phyloP scores from a whole-genome alignment of 139 green algal species.

The Tetraselmis striata region DNA sequence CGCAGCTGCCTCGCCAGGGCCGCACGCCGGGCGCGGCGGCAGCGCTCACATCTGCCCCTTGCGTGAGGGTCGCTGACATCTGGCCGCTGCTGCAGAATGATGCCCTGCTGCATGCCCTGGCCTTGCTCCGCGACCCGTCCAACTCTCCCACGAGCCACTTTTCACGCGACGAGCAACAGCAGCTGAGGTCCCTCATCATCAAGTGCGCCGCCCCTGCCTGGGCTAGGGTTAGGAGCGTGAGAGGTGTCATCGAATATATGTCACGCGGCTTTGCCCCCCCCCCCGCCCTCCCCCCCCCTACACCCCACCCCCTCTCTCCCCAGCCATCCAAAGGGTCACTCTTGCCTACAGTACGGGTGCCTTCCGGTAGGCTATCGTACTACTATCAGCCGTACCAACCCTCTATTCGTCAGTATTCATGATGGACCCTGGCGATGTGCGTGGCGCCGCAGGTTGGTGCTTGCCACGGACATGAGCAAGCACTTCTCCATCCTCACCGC shows the following conservation, averaged over 20 bases:
- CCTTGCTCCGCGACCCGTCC: neutral
- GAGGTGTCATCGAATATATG: too few relatives aligned
- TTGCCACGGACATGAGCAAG: constrained; percentile 7
- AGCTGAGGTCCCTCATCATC: neutral
- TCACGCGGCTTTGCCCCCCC: too few relatives aligned
- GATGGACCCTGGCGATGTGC: too few relatives aligned
- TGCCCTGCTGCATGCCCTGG: neutral
- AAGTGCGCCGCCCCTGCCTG: neutral
- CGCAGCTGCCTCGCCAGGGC: neutral
- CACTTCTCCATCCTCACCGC: constrained; percentile 7
- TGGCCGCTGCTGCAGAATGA: neutral
- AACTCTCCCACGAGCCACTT: neutral
- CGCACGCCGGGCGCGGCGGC: too few relatives aligned
- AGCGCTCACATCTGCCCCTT: neutral
- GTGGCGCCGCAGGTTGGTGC: neutral
- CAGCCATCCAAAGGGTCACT: too few relatives aligned
- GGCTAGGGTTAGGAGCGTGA: too few relatives aligned
- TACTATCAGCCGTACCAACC: too few relatives aligned
- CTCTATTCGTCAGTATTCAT: too few relatives aligned
- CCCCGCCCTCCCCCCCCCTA: too few relatives aligned
- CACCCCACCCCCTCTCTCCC: too few relatives aligned
- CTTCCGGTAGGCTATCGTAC: too few relatives aligned
- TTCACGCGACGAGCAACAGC: neutral
- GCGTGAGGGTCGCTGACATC: neutral
- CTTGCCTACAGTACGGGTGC: too few relatives aligned